Conservation (phyloP, 805 yeast species). For the Saccharomycopsis olivae region DNA sequence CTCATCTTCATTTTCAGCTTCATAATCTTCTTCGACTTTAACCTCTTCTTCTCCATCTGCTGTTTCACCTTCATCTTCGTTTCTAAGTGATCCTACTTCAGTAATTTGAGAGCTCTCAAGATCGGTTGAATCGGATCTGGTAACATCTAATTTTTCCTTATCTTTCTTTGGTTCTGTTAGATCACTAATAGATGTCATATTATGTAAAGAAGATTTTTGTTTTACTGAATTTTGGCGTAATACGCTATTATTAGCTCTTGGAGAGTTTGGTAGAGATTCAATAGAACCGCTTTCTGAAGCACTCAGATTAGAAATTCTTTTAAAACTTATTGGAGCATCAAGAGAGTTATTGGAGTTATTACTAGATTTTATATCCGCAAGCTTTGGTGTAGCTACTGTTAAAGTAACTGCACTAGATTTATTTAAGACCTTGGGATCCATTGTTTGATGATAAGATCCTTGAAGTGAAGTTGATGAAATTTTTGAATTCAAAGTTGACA, state of each 20-base stretch:
- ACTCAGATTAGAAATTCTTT: slow-evolving; percentile 29
- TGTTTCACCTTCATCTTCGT: neutral
- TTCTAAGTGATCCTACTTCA: neutral
- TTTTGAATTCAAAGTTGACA: slow-evolving; percentile 7
- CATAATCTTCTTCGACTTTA: no score
- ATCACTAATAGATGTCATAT: slow-evolving; percentile 17
- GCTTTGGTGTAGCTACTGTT: slow-evolving; percentile 13
- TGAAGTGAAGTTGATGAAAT: slow-evolving; percentile 4
- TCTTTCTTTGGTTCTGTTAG: slow-evolving; percentile 24
- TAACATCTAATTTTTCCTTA: neutral
- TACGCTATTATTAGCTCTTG: neutral
- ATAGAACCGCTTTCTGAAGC: slow-evolving; percentile 20
- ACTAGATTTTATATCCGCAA: slow-evolving; percentile 1
- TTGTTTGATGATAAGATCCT: slow-evolving; percentile 4
- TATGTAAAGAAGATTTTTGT: slow-evolving; percentile 14
- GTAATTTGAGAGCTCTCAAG: neutral
- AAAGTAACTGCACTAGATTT: slow-evolving; percentile 7
- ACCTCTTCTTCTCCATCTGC: neutral
- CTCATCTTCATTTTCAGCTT: no score
- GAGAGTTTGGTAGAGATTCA: slow-evolving; percentile 12
- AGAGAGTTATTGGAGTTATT: slow-evolving; percentile 20
- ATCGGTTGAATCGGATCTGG: no score
- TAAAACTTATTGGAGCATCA: slow-evolving; percentile 32
- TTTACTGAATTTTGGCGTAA: slow-evolving; percentile 2
- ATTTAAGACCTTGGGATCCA: slow-evolving; percentile 15